These are phyloP conservation scores for Daedaleopsis nitida DNA, from an alignment of 768 basidiomycete genomes.

Conservation along the genomic window DNA sequence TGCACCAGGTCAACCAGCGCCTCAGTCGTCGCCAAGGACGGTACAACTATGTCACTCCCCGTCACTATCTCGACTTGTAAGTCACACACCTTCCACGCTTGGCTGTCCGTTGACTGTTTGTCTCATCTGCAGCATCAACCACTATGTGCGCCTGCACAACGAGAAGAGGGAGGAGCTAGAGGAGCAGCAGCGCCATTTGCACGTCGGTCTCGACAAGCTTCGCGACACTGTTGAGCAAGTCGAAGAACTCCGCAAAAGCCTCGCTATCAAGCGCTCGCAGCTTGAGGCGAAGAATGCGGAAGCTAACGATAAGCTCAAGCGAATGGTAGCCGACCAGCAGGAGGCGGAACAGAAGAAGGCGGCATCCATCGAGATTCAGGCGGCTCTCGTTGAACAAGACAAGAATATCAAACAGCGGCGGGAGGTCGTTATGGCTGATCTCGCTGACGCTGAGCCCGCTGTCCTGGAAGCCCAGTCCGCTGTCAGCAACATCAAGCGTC, in stretches of 20 bases:
- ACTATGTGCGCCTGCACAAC: slow-evolving; percentile 91
- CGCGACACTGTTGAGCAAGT: slow-evolving; percentile 96
- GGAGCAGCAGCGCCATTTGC: slow-evolving; percentile 97
- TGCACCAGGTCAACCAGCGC: slow-evolving; percentile 87
- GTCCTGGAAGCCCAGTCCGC: slow-evolving; percentile 93
- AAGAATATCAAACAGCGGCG: slow-evolving; percentile 85
- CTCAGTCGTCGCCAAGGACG: slow-evolving; percentile 93
- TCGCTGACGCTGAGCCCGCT: slow-evolving; percentile 97
- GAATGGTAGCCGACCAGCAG: slow-evolving; percentile 98
- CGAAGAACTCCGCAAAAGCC: slow-evolving; percentile 92
- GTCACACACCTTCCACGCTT: slow-evolving; percentile 35
- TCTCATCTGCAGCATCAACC: slow-evolving; percentile 73
- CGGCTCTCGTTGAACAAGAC: slow-evolving; percentile 90
- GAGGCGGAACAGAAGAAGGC: slow-evolving; percentile 98
- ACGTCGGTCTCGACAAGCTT: slow-evolving; percentile 96
- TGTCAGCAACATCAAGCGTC: slow-evolving; percentile 95
- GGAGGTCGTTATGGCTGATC: slow-evolving; percentile 88
- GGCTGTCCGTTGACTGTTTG: slow-evolving; percentile 5
- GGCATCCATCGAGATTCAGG: slow-evolving; percentile 94
- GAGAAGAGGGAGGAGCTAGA: slow-evolving; percentile 98
- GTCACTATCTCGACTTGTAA: slow-evolving; percentile 98
- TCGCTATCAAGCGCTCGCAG: slow-evolving; percentile 91
- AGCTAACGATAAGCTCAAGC: slow-evolving; percentile 95
- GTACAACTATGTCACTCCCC: slow-evolving; percentile 94
- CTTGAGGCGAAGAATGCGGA: slow-evolving; percentile 92